A percentile compares a stretch with the other conserved stretches of the same genome.
Evolutionary conservation across 164 flowering plant genomes (phyloP).

Genomic region (Nymphaea thermarum): DNA sequence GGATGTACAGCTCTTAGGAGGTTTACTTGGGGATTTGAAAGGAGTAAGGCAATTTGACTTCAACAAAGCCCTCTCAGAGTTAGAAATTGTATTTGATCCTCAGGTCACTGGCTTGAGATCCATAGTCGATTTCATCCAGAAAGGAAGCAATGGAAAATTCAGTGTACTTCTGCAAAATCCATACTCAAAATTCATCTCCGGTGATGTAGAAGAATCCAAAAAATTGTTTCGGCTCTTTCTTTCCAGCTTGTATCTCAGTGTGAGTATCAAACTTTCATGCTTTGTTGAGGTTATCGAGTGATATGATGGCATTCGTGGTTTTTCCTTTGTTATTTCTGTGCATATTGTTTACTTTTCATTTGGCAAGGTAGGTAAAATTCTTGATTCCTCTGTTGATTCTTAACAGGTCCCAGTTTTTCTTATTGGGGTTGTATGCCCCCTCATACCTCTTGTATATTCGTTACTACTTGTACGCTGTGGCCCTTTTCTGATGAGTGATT

Average conservation of each 20-base stretch:
- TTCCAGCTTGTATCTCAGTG: conserved; percentile 28
- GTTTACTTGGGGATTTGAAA: conserved; percentile 40
- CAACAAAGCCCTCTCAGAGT: conserved; percentile 30
- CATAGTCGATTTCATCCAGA: conserved; percentile 65
- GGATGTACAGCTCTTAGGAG: conserved; percentile 54
- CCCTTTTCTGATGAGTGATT: conserved; percentile 88
- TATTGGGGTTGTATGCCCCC: conserved; percentile 82
- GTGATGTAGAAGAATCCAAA: conserved; percentile 23
- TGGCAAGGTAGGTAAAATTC: neutral
- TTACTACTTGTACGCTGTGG: conserved; percentile 83
- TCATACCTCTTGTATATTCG: conserved; percentile 62
- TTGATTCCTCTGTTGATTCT: neutral
- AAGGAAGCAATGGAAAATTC: conserved; percentile 50
- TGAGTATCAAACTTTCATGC: neutral
- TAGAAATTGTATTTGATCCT: conserved; percentile 80
- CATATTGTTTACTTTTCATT: neutral
- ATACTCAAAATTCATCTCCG: neutral
- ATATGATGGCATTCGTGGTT: neutral
- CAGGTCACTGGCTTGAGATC: conserved; percentile 61
- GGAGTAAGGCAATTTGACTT: conserved; percentile 66
- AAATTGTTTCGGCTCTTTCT: conserved; percentile 75
- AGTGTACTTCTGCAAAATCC: conserved; percentile 49
- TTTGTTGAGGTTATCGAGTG: neutral
- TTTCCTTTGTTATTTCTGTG: neutral
- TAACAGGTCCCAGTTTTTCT: conserved; percentile 75